A percentile compares a stretch with the other conserved stretches of the same genome.
Conservation (phyloP, 345 rosid species). For the Populus davidiana region DNA sequence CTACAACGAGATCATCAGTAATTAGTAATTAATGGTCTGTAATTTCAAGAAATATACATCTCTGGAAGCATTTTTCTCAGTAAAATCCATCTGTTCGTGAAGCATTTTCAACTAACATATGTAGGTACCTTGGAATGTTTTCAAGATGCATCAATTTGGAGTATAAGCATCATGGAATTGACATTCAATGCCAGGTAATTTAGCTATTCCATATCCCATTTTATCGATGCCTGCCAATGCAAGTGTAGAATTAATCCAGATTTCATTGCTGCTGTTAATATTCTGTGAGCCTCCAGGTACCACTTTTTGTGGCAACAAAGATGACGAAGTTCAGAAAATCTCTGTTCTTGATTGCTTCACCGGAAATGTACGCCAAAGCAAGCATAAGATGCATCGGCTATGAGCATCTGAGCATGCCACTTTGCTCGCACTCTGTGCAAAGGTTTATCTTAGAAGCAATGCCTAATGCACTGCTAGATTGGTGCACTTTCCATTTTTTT, state of each 20-base stretch:
- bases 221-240: too few species aligned
- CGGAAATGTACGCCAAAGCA: constrained; percentile 35
- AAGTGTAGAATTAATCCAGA: too few species aligned
- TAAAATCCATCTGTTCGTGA: background rate
- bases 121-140: constrained; percentile 44
- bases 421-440: constrained; percentile 42
- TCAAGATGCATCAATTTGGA: constrained; percentile 40
- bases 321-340: constrained; percentile 27
- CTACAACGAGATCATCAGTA: too few species aligned
- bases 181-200: constrained; percentile 51
- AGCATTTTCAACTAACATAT: background rate
- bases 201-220: background rate
- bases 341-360: constrained; percentile 27
- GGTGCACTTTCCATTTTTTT: constrained; percentile 5
- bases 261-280: too few species aligned
- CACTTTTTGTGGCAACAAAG: constrained; percentile 40
- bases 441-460: constrained; percentile 12
- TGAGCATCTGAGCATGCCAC: constrained; percentile 35
- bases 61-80: too few species aligned
- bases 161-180: constrained; percentile 40
- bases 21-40: too few species aligned
- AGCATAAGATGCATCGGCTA: constrained; percentile 47
- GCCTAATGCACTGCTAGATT: constrained; percentile 21
- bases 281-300: constrained; percentile 23
- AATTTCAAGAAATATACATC: too few species aligned